These are phyloP conservation scores for Carpinus viminea DNA, from an alignment of 306 rosid species.

Conservation along the genomic window DNA sequence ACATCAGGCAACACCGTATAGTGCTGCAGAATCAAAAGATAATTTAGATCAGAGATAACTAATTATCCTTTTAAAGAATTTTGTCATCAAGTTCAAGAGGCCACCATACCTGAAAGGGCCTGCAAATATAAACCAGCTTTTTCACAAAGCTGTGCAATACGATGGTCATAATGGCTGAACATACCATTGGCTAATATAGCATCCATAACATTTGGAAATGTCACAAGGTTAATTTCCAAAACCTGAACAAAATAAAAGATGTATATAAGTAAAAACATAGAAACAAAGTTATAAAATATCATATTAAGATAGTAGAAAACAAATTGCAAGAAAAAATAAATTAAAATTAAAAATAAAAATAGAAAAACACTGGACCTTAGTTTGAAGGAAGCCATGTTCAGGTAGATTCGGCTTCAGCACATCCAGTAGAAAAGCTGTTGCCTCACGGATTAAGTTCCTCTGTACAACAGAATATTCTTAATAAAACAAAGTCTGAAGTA, in stretches of 20 bases:
- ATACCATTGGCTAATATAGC: slow-evolving; percentile 98
- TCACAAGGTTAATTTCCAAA: slow-evolving; percentile 92
- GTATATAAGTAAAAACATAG: slow-evolving; percentile 10
- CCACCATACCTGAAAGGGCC: slow-evolving; percentile 75
- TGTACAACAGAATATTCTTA: slow-evolving; percentile 21
- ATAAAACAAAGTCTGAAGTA: not conserved
- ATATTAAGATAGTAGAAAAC: not conserved
- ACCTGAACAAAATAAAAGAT: slow-evolving; percentile 50
- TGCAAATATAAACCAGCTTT: slow-evolving; percentile 94
- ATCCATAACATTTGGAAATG: slow-evolving; percentile 96
- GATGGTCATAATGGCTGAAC: slow-evolving; percentile 99
- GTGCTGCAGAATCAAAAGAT: slow-evolving; percentile 43
- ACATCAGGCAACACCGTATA: slow-evolving; percentile 96
- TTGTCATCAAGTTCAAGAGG: not conserved
- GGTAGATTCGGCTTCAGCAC: slow-evolving; percentile 97
- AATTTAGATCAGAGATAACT: not conserved
- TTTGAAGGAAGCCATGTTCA: slow-evolving; percentile 89
- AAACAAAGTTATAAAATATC: slow-evolving; percentile 7
- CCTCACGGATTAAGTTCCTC: slow-evolving; percentile 99
- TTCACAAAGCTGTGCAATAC: slow-evolving; percentile 93
- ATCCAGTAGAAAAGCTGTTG: slow-evolving; percentile 92
- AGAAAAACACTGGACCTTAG: slow-evolving; percentile 53
- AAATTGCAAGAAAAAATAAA: not conserved
- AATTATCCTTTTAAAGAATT: not conserved
- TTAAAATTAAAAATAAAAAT: not conserved